These are phyloP conservation scores for Liquidambar formosana DNA, from an alignment of 164 flowering plant species.

Conservation along the genomic window DNA sequence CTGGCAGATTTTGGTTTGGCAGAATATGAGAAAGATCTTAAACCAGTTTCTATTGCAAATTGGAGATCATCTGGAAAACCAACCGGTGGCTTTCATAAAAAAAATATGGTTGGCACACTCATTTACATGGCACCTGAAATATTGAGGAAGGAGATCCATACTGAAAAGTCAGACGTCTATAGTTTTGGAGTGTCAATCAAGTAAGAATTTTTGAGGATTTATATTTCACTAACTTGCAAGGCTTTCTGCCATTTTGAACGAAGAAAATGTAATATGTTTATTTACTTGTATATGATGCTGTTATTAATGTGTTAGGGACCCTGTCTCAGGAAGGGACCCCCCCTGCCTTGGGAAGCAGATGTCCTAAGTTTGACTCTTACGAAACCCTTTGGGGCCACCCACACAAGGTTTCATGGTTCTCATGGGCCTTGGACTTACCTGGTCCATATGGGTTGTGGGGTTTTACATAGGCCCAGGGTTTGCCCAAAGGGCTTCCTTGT, in stretches of 20 bases:
- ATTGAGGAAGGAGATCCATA: conserved; percentile 71
- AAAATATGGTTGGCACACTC: conserved; percentile 94
- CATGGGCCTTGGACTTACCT: no score
- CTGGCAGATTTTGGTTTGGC: conserved; percentile 96
- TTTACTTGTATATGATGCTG: neutral
- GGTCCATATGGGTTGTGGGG: no score
- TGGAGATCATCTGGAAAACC: conserved; percentile 97
- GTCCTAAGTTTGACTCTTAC: no score
- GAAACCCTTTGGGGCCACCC: no score
- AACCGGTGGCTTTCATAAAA: conserved; percentile 96
- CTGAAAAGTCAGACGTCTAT: conserved; percentile 92
- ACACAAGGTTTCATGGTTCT: no score
- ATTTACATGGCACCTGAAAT: conserved; percentile 98
- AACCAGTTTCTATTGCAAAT: conserved; percentile 52
- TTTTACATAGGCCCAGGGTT: no score
- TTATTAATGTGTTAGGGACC: no score
- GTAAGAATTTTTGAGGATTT: conserved; percentile 44
- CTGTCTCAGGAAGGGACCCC: no score
- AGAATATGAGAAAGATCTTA: conserved; percentile 64
- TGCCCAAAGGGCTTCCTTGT: no score
- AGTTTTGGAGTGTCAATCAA: conserved; percentile 84
- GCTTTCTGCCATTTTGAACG: neutral
- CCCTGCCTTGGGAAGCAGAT: no score
- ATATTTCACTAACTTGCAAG: neutral
- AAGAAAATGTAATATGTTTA: neutral